Base-by-base conservation (phyloP, 2,329 filamentous ascomycete species). In the Hymenoscyphus infarciens region DNA sequence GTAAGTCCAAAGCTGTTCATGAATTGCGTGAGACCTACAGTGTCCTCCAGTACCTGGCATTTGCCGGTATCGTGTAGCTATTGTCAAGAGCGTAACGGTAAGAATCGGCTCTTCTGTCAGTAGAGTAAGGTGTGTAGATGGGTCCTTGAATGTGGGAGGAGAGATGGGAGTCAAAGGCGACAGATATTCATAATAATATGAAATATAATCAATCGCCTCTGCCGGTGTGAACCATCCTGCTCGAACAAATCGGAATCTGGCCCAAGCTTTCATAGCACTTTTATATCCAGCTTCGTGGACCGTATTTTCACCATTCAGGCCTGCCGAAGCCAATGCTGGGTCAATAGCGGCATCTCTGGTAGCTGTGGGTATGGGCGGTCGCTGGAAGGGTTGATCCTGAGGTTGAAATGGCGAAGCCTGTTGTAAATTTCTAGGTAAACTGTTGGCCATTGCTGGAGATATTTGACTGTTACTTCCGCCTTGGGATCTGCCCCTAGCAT, bases 151-250 rank as follows among this genome's bases (percentile, higher is more conserved):
- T 45, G 96, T 94, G 0, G 93, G 92, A 1, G 96, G 90, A 5
- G 93, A 93, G 64, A 98, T 96, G 0, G 95, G 95, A 2, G 94
- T 98, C 73, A 99, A 81, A 0, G 94, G 94, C 1, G 92, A 94
- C 7, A 98, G 83, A 70, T 92, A 92, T 69, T 89, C 87, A 77
- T 97, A 98, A 77, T 97, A 98, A 77, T 98, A 98, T 74, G 93
- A 88, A 66, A 99, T 91, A 73, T 98, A 98, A 53, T 89, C 87
- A 75, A 98, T 93, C 25, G 92, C 94, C 76, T 99, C 95, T 68
- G 90, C 87, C 0, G 94, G 90, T 0, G 92, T 96, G 75, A 99
- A 95, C 94, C 94, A 98, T 10, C 95, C 95, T 8, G 92, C 92
- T 60, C 92, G 87, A n/a, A 98, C 94, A 74, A 98, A 98, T 53